Evolutionary conservation across 2,329 filamentous ascomycete species (phyloP).

Genomic region (Penicillium sp.): DNA sequence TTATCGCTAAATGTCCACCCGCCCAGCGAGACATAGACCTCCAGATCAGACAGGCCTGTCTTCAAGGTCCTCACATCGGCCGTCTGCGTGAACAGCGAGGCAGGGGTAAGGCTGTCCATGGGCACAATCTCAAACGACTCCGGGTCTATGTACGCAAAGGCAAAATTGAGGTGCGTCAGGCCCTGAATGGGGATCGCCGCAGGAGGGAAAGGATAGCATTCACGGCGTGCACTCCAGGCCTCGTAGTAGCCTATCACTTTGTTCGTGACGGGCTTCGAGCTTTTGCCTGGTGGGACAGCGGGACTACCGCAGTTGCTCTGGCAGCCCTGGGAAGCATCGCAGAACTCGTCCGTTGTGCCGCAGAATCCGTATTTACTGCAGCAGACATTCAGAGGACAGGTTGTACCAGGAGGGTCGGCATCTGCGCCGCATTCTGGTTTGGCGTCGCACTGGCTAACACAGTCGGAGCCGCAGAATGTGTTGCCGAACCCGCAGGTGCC

Average conservation of each 20-base stretch:
- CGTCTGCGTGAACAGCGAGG: not conserved
- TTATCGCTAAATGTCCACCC: constrained; percentile 22
- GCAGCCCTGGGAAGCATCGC: too few species aligned
- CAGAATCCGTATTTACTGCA: too few species aligned
- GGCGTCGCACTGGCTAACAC: not conserved
- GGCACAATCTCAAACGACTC: constrained; percentile 31
- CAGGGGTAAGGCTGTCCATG: constrained; percentile 25
- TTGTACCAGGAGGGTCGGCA: too few species aligned
- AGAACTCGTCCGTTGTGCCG: too few species aligned
- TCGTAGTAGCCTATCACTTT: constrained; percentile 41
- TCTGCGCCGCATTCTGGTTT: too few species aligned
- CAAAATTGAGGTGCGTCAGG: constrained; percentile 37
- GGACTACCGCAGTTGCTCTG: constrained; percentile 6
- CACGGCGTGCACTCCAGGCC: constrained; percentile 28
- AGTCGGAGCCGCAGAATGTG: too few species aligned
- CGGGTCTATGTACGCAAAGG: constrained; percentile 50
- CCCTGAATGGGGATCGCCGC: constrained; percentile 15
- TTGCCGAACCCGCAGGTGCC: constrained; percentile 23
- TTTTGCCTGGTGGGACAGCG: not conserved
- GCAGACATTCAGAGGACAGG: too few species aligned
- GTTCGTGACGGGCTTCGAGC: not conserved
- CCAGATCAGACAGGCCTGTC: not conserved
- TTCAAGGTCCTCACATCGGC: not conserved
- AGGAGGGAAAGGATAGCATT: constrained; percentile 21
- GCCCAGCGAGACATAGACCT: constrained; percentile 15